Percentiles rank a stretch among this genome's conserved stretches.
These are phyloP conservation scores for Phyllosticta paracitricarpa DNA, from an alignment of 2,329 filamentous ascomycete genomes.

Conservation along the genomic window DNA sequence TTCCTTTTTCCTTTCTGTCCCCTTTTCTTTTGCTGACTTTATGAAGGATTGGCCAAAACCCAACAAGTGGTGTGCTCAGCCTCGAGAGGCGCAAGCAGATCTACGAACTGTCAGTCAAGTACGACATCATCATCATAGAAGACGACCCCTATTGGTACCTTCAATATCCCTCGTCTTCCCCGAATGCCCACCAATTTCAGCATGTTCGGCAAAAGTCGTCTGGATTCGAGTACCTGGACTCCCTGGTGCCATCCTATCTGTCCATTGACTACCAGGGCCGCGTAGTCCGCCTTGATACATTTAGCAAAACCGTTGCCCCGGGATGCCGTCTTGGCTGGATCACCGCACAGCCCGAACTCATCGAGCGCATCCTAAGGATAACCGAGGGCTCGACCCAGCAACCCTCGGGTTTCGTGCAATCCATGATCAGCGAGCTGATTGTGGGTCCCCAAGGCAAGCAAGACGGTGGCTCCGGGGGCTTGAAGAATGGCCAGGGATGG, in stretches of 20 bases:
- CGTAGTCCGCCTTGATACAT: slow-evolving; percentile 83
- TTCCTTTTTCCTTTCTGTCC: slow-evolving; percentile 17
- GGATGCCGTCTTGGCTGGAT: slow-evolving; percentile 88
- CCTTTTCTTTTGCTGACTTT: not conserved
- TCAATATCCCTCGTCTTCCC: slow-evolving; percentile 66
- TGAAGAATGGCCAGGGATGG: slow-evolving; percentile 55
- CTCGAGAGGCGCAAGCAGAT: slow-evolving; percentile 65
- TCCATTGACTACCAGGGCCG: slow-evolving; percentile 75
- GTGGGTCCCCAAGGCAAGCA: slow-evolving; percentile 56
- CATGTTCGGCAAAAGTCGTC: slow-evolving; percentile 36
- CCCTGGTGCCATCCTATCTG: slow-evolving; percentile 72
- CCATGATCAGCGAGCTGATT: slow-evolving; percentile 66
- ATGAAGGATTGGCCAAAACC: slow-evolving; percentile 74
- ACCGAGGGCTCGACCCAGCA: slow-evolving; percentile 72
- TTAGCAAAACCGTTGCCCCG: slow-evolving; percentile 85
- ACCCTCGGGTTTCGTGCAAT: slow-evolving; percentile 82
- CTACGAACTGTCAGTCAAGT: slow-evolving; percentile 70
- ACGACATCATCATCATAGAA: slow-evolving; percentile 84
- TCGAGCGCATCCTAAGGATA: slow-evolving; percentile 65
- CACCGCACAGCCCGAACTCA: slow-evolving; percentile 67
- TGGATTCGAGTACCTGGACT: slow-evolving; percentile 72
- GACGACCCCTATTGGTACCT: slow-evolving; percentile 96
- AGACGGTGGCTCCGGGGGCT: slow-evolving; percentile 35
- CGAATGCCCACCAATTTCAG: slow-evolving; percentile 21
- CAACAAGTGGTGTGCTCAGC: slow-evolving; percentile 66